Conservation (phyloP, 2,329 filamentous ascomycete genomes). For the Trichoderma sp. region DNA sequence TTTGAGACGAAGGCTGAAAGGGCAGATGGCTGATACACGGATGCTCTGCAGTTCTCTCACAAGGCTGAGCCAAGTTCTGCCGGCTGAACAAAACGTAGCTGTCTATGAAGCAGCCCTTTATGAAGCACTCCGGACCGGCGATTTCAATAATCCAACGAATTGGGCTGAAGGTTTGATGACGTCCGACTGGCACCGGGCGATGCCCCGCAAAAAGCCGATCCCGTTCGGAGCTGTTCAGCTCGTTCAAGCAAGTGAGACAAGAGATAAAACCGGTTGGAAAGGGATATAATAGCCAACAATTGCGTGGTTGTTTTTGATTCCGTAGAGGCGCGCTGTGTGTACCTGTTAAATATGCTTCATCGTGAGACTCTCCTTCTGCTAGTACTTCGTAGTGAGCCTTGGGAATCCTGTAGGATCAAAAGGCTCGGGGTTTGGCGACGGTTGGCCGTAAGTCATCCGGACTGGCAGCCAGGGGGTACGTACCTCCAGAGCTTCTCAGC, state of each 20-base stretch:
- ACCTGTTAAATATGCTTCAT: not conserved
- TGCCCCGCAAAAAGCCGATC: slow-evolving; percentile 19
- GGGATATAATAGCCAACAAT: not conserved
- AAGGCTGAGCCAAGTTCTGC: not conserved
- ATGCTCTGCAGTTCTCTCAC: not conserved
- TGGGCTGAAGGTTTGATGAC: not conserved
- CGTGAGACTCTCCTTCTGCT: no score
- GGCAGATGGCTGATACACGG: not conserved
- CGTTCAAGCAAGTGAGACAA: not conserved
- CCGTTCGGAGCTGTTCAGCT: not conserved
- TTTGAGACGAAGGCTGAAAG: not conserved
- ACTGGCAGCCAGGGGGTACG: not conserved
- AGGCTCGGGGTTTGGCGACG: not conserved
- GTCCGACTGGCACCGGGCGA: not conserved
- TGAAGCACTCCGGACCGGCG: not conserved
- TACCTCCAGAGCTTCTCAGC: not conserved
- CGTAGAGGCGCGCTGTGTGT: not conserved
- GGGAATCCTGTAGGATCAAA: not conserved
- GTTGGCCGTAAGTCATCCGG: not conserved
- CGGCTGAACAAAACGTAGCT: not conserved
- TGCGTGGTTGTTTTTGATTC: not conserved
- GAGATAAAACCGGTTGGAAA: not conserved
- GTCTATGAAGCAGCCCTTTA: not conserved
- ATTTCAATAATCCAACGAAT: not conserved
- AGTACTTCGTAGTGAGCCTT: not conserved